These are phyloP conservation scores for Zangia roseola DNA, from an alignment of 768 basidiomycete species.

Conservation along the genomic window DNA sequence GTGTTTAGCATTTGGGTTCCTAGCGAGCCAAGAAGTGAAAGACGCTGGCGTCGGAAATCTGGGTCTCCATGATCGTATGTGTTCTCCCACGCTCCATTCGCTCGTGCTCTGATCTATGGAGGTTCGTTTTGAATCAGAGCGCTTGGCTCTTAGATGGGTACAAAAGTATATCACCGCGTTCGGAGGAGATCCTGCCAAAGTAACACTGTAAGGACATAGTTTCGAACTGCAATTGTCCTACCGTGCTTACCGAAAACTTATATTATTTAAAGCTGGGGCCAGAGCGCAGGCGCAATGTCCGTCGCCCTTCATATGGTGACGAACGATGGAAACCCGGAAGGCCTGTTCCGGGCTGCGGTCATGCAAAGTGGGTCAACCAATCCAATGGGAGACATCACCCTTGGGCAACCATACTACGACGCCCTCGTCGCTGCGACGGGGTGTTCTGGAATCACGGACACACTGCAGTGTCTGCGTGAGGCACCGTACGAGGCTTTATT, in stretches of 20 bases:
- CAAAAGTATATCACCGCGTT: constrained; percentile 58
- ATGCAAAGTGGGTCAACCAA: constrained; percentile 45
- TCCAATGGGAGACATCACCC: constrained; percentile 16
- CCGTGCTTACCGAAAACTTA: too few species aligned
- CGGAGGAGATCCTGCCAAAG: constrained; percentile 54
- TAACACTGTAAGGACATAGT: constrained; percentile 27
- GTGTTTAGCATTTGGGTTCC: constrained; percentile 36
- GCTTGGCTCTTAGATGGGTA: constrained; percentile 50
- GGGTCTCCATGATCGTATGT: constrained; percentile 47
- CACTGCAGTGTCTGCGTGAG: constrained; percentile 34
- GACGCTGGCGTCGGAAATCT: constrained; percentile 44
- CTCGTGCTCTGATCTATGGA: too few species aligned
- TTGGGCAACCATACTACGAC: constrained; percentile 30
- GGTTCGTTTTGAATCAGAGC: constrained; percentile 18
- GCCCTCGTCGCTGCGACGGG: constrained; percentile 28
- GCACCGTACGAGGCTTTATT: constrained; percentile 32
- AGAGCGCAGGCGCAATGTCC: constrained; percentile 39
- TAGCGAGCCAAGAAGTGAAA: constrained; percentile 36
- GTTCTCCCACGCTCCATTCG: not conserved
- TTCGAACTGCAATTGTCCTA: not conserved
- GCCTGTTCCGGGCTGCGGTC: constrained; percentile 26
- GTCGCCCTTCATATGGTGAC: constrained; percentile 32
- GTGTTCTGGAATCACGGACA: constrained; percentile 28
- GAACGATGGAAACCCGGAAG: constrained; percentile 21
- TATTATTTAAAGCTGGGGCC: too few species aligned